Evolutionary conservation across 1,284 basidiomycete species (phyloP).

Genomic region (Cutaneotrichosporon sp.): DNA sequence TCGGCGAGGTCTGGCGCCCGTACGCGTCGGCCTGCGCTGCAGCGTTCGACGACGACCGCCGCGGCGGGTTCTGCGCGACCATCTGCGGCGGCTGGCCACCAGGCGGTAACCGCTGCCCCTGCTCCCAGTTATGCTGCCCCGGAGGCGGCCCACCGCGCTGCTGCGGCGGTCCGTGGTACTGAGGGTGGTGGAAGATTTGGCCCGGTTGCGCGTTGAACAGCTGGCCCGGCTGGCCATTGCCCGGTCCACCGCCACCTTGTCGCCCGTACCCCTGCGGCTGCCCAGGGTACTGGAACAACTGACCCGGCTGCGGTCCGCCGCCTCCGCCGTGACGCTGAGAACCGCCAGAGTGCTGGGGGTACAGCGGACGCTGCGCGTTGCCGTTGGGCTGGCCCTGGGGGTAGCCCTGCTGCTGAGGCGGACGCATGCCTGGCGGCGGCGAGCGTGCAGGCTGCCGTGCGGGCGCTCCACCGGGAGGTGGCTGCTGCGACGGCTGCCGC

Average conservation of each 20-base stretch:
- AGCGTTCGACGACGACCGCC: slow-evolving; percentile 7
- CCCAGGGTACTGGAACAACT: slow-evolving; percentile 45
- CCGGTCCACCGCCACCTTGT: slow-evolving; percentile 6
- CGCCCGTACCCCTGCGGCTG: background rate
- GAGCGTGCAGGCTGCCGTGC: background rate
- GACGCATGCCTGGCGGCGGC: slow-evolving; percentile 6
- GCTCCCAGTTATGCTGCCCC: slow-evolving; percentile 16
- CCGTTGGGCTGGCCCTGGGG: slow-evolving; percentile 1
- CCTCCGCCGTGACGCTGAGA: background rate
- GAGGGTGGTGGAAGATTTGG: slow-evolving; percentile 38
- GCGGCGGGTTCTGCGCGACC: slow-evolving; percentile 12
- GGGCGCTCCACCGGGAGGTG: background rate
- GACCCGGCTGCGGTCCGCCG: slow-evolving; percentile 43
- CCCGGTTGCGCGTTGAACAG: slow-evolving; percentile 30
- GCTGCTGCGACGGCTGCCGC: background rate
- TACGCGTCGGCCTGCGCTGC: slow-evolving; percentile 6
- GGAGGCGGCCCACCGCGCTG: slow-evolving; percentile 1
- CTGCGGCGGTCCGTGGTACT: slow-evolving; percentile 20
- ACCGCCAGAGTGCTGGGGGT: slow-evolving; percentile 9
- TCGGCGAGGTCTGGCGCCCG: slow-evolving; percentile 14
- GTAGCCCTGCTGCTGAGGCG: slow-evolving; percentile 7
- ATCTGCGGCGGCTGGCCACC: slow-evolving; percentile 13
- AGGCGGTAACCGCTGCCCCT: slow-evolving; percentile 22
- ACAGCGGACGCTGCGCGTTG: slow-evolving; percentile 9
- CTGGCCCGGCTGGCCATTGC: slow-evolving; percentile 27